Evolutionary conservation across 768 basidiomycete genomes (phyloP), one percentile per base, ranked within the genome.

Genomic region (Naganishia onofrii): DNA sequence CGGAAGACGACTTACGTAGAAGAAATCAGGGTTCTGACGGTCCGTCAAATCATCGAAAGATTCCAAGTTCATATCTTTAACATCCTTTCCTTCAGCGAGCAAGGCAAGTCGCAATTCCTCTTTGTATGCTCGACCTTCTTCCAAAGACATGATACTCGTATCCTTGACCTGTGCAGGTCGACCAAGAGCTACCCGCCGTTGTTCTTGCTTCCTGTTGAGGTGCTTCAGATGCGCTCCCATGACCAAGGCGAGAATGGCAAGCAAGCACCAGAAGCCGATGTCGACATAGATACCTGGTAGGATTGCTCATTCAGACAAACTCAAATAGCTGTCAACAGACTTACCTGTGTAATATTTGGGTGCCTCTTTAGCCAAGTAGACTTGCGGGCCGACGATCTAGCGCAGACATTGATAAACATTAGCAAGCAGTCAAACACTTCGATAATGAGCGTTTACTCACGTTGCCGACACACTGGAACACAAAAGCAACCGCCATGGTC

Each of bases 21-120:
- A 34, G 57, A 63, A 44, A 44, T 63, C 60, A 26, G 38, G 23
- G 28, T 63, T 63, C 38, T 77, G 71, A 21, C 65, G 75, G 64
- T 77, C 77, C n/a, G 77, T 77, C 77, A 77, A 69, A 60, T 79
- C 77, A 67, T 78, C 77, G 64, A 76, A 79, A 28, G 75, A 70
- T 23, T 71, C 46, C 32, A 70, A 70, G 70, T 75, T 75, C 34
- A 77, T 60, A 55, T 74, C 65, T 21, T 34, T 42, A 21, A 64
- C 60, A 21, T 70, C 69, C 15, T 53, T 64, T 36, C 69, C 69
- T 31, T 70, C 31, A 9, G 60, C 58, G 4, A 46, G 15, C 51
- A 70, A n/a, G 1, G 52, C 51, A 13, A 53, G 44, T 54, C 66
- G 68, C 26, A 79, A 48, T 52, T 75, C 76, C 26, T 72, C 44